phyloP scores from a whole-genome alignment of 1,284 basidiomycete species.

The Irpex sp. region DNA sequence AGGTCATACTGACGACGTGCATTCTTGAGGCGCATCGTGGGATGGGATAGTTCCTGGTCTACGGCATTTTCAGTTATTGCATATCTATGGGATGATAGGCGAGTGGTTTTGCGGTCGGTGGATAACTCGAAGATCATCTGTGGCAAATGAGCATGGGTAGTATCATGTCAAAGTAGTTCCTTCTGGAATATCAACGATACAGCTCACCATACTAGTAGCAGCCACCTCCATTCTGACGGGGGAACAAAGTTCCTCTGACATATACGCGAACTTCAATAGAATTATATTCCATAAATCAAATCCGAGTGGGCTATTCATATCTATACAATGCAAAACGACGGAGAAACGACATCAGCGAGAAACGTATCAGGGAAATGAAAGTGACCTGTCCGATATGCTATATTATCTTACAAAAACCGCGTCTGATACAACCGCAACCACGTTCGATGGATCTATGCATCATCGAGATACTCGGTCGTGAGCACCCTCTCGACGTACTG shows the following conservation, averaged over 20 bases:
- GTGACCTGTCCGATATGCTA: not conserved
- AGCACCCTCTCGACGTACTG: slow-evolving; percentile 64
- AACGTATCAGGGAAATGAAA: not conserved
- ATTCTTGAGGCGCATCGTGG: not conserved
- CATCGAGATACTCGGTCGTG: slow-evolving; percentile 68
- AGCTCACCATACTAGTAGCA: no score
- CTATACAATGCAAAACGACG: not conserved
- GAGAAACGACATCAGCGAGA: not conserved
- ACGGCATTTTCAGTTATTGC: not conserved
- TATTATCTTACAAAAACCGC: slow-evolving; percentile 1
- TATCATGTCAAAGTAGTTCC: not conserved
- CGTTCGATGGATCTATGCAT: slow-evolving; percentile 28
- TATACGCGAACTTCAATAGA: not conserved
- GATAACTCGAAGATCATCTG: not conserved
- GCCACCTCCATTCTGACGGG: no score
- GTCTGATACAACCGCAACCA: not conserved
- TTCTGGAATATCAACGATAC: not conserved
- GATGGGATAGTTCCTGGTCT: not conserved
- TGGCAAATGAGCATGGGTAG: not conserved
- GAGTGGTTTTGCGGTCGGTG: no score
- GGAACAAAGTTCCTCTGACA: no score
- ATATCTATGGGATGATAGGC: no score
- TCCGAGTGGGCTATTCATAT: not conserved
- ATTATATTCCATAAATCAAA: not conserved
- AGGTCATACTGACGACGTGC: not conserved